Conservation (phyloP, 352 stramenopile species). For the Pythium volutum region DNA sequence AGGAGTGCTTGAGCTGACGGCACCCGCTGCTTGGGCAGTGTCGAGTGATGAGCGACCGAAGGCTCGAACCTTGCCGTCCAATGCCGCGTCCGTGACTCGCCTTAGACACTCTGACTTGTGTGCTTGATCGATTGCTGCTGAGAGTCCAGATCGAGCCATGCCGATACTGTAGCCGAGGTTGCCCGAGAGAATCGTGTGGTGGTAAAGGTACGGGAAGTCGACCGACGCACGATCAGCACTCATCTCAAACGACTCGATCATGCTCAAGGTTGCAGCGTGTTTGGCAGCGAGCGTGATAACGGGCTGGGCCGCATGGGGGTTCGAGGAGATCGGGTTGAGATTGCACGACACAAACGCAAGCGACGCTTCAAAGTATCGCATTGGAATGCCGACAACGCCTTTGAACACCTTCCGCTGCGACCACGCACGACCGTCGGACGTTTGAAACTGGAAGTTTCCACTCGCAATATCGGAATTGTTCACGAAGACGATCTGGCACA, state of each 20-base stretch:
- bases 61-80: conserved; percentile 57
- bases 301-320: conserved; percentile 20
- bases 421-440: conserved; percentile 64
- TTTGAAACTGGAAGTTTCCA: conserved; percentile 76
- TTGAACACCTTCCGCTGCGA: conserved; percentile 73
- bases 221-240: conserved; percentile 66
- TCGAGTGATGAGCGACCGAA: conserved; percentile 21
- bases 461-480: conserved; percentile 80
- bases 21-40: not conserved
- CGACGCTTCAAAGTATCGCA: conserved; percentile 81
- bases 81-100: conserved; percentile 50
- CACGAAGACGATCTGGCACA: conserved; percentile 86
- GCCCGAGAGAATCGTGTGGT: conserved; percentile 78
- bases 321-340: conserved; percentile 37
- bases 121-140: conserved; percentile 57
- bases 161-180: conserved; percentile 82
- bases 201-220: conserved; percentile 82
- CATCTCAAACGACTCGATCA: conserved; percentile 83
- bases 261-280: conserved; percentile 49
- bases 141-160: conserved; percentile 35
- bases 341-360: conserved; percentile 85
- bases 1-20: not conserved
- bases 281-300: conserved; percentile 42
- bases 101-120: conserved; percentile 71
- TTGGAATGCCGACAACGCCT: conserved; percentile 72